These are phyloP conservation scores for Adansonia madagascariensis DNA, from an alignment of 441 rosid species.

Conservation along the genomic window DNA sequence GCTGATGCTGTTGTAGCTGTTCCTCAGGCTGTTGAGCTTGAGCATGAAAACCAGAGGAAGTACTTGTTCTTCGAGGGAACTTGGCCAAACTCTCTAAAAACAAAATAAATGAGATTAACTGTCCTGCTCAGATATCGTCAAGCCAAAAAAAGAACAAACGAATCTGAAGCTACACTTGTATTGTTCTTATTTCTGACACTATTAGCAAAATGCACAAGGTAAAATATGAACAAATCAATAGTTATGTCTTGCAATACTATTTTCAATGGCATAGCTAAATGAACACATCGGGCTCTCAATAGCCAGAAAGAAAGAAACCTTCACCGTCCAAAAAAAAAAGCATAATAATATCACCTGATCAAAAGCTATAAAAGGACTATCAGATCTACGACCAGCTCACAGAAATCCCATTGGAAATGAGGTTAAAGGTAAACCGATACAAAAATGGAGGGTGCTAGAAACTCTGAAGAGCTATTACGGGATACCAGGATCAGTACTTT, in stretches of 20 bases:
- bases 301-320: neutral
- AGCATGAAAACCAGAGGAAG: slow-evolving; percentile 56
- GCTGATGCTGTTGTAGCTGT: slow-evolving; percentile 44
- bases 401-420: neutral
- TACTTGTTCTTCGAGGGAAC: slow-evolving; percentile 76
- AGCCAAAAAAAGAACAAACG: slow-evolving; percentile 22
- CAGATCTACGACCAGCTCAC: neutral
- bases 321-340: neutral
- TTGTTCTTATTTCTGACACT: neutral
- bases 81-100: slow-evolving; percentile 86
- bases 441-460: neutral
- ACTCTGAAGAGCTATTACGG: neutral
- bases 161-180: slow-evolving; percentile 20
- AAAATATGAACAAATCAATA: neutral
- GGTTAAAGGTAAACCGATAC: neutral
- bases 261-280: slow-evolving; percentile 9
- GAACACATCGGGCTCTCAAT: neutral
- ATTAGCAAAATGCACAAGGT: neutral
- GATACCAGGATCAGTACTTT: slow-evolving; percentile 10
- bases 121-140: neutral
- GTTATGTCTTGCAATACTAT: neutral
- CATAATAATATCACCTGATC: neutral
- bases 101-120: slow-evolving; percentile 14
- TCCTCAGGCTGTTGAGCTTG: slow-evolving; percentile 70
- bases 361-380: neutral